Conservation (phyloP, 2,329 filamentous ascomycete genomes). For the Aspergillus sojae region DNA sequence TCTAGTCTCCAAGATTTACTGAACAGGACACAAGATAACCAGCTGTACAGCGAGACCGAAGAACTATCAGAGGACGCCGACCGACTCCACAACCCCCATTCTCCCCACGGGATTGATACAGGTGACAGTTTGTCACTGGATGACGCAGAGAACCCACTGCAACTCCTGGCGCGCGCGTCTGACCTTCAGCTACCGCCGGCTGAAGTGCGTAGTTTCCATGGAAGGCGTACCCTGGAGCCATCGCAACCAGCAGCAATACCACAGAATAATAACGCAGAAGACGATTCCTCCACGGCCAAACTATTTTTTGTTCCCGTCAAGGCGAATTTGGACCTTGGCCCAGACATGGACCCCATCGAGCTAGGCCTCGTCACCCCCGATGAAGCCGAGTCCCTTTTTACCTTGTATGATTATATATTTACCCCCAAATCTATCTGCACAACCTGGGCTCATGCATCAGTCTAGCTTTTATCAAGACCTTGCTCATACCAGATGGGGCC, state of each 20-base stretch:
- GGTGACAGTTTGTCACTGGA: slow-evolving; percentile 65
- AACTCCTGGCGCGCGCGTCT: slow-evolving; percentile 72
- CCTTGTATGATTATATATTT: slow-evolving; percentile 52
- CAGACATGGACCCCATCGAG: slow-evolving; percentile 69
- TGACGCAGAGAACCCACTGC: slow-evolving; percentile 74
- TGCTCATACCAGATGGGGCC: slow-evolving; percentile 73
- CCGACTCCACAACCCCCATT: slow-evolving; percentile 21
- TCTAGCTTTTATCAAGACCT: slow-evolving; percentile 69
- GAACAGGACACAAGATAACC: slow-evolving; percentile 49
- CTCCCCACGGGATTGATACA: slow-evolving; percentile 30
- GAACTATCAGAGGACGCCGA: slow-evolving; percentile 36
- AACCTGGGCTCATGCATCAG: slow-evolving; percentile 4
- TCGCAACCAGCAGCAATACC: slow-evolving; percentile 44
- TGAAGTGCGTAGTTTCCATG: slow-evolving; percentile 25
- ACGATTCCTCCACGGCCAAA: slow-evolving; percentile 45
- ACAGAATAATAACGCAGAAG: slow-evolving; percentile 12
- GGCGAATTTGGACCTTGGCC: slow-evolving; percentile 64
- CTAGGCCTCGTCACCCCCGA: slow-evolving; percentile 67
- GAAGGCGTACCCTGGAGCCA: slow-evolving; percentile 29
- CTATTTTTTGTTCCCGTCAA: slow-evolving; percentile 69
- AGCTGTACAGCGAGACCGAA: slow-evolving; percentile 30
- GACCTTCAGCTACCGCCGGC: slow-evolving; percentile 62
- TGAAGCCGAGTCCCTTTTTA: slow-evolving; percentile 66
- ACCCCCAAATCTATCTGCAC: not conserved
- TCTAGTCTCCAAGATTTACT: slow-evolving; percentile 55